These are phyloP conservation scores for Colletotrichum spinosum DNA, from an alignment of 2,329 filamentous ascomycete species.

Conservation along the genomic window DNA sequence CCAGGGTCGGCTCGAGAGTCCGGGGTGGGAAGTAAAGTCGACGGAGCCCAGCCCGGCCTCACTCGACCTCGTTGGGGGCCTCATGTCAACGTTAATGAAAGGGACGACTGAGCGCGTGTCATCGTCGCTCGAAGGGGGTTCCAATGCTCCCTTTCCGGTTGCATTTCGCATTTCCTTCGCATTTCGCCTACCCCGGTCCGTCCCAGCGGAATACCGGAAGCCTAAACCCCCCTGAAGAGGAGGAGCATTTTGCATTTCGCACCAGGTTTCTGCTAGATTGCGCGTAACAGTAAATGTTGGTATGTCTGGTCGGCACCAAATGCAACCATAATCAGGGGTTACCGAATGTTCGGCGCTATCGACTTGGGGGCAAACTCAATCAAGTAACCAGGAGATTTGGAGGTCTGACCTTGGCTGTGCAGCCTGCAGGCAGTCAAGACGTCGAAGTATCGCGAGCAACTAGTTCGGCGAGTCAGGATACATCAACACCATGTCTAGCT, in stretches of 20 bases:
- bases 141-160: slow-evolving; percentile 20
- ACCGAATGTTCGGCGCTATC: slow-evolving; percentile 32
- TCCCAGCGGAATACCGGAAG: slow-evolving; percentile 7
- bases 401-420: neutral
- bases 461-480: no score
- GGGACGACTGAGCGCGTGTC: slow-evolving; percentile 12
- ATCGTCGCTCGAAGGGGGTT: slow-evolving; percentile 22
- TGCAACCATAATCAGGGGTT: slow-evolving; percentile 24
- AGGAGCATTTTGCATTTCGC: neutral
- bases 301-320: neutral
- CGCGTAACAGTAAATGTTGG: neutral
- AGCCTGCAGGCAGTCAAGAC: no score
- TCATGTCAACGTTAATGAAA: slow-evolving; percentile 15
- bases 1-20: slow-evolving; percentile 19
- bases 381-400: slow-evolving; percentile 6
- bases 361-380: slow-evolving; percentile 17
- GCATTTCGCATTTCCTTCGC: slow-evolving; percentile 24
- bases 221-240: slow-evolving; percentile 9
- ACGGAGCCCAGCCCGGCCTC: neutral
- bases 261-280: slow-evolving; percentile 24
- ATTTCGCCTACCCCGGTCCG: slow-evolving; percentile 33
- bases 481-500: no score
- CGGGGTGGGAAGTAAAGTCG: slow-evolving; percentile 8
- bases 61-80: neutral
- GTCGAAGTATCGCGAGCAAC: no score